A percentile compares a stretch with the other conserved stretches of the same genome.
These are phyloP conservation scores for Pelagophyceae sp. DNA, from an alignment of 352 stramenopile genomes.

Conservation along the genomic window DNA sequence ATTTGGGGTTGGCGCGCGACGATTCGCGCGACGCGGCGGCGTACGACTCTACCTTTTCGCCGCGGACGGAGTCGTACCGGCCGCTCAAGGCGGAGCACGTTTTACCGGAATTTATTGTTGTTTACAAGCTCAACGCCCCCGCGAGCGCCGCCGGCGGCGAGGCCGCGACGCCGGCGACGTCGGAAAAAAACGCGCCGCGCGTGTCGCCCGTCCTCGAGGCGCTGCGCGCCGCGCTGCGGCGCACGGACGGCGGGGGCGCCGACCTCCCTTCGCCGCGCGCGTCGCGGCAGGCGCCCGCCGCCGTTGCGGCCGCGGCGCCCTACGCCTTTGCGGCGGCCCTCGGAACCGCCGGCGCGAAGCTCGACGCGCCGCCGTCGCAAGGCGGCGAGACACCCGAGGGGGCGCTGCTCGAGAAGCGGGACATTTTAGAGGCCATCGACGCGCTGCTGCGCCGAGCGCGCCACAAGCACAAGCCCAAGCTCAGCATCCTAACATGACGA, in stretches of 20 bases:
- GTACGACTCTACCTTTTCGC: conserved; percentile 37
- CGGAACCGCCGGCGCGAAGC: not conserved
- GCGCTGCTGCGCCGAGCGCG: too few species aligned
- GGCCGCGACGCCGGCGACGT: not conserved
- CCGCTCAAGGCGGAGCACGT: conserved; percentile 51
- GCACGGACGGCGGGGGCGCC: not conserved
- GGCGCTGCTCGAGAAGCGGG: not conserved
- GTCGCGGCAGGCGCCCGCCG: not conserved
- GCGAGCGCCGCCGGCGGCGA: too few species aligned
- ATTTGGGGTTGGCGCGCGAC: too few species aligned
- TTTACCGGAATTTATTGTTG: conserved; percentile 61
- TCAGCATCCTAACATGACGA: too few species aligned
- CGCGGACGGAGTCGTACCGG: conserved; percentile 56
- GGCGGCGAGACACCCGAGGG: not conserved
- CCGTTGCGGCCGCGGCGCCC: not conserved
- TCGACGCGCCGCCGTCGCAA: not conserved
- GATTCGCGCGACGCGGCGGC: conserved; percentile 27
- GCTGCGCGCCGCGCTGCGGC: not conserved
- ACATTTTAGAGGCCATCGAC: not conserved
- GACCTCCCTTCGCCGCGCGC: not conserved
- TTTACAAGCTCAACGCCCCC: conserved; percentile 12
- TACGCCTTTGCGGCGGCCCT: not conserved
- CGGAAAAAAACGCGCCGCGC: not conserved
- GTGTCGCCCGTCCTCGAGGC: not conserved
- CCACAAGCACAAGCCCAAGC: too few species aligned